A percentile compares a stretch with the other conserved stretches of the same genome.
These are phyloP conservation scores for Calonectria naviculata DNA, from an alignment of 2,329 filamentous ascomycete genomes.

Conservation along the genomic window DNA sequence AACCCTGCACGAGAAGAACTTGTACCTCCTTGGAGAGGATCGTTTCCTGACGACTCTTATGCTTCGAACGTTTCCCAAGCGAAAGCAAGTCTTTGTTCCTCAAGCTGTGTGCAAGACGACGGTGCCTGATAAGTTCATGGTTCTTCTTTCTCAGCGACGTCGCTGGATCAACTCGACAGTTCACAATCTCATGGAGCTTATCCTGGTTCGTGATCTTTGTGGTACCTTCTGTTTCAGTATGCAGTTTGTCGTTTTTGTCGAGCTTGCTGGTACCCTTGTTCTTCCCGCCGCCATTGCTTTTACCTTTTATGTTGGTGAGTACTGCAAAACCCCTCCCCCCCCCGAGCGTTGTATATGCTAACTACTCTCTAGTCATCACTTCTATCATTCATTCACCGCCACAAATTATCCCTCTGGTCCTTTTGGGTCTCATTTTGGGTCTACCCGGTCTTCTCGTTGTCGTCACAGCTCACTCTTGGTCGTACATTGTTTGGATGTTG, in stretches of 20 bases:
- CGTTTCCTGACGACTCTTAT: constrained; percentile 96
- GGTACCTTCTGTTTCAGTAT: constrained; percentile 99
- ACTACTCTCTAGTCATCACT: constrained; percentile 72
- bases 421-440: constrained; percentile 91
- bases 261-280: constrained; percentile 93
- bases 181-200: constrained; percentile 97
- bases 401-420: constrained; percentile 89
- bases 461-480: constrained; percentile 90
- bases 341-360: neutral
- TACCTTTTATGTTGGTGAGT: constrained; percentile 93
- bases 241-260: constrained; percentile 98
- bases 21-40: constrained; percentile 92
- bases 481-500: constrained; percentile 96
- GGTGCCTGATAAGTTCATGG: constrained; percentile 91
- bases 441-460: constrained; percentile 92
- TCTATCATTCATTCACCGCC: constrained; percentile 82
- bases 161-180: constrained; percentile 99
- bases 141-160: constrained; percentile 92
- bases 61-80: constrained; percentile 98
- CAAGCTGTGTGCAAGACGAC: constrained; percentile 99
- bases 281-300: constrained; percentile 96
- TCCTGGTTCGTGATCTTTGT: constrained; percentile 94
- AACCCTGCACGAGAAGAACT: constrained; percentile 97
- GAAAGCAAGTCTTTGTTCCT: constrained; percentile 98
- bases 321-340: neutral